Evolutionary conservation across 768 basidiomycete genomes (phyloP).

Genomic region (Boletus reticulatus): DNA sequence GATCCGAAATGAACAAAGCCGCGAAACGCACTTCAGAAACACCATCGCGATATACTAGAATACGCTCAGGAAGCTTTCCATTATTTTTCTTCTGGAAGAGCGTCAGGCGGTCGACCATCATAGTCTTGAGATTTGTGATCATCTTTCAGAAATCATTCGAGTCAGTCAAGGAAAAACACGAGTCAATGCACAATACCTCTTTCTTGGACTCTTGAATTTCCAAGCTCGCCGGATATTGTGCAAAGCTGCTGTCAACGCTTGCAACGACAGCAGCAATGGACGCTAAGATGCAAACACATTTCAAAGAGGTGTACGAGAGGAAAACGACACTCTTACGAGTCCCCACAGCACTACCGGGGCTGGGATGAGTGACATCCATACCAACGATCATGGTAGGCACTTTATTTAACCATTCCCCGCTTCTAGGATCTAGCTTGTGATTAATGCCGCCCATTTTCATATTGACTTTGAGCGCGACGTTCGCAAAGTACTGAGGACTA

Average conservation of each 20-base stretch:
- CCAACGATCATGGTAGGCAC: constrained; percentile 53
- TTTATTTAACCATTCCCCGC: constrained; percentile 36
- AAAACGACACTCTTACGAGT: constrained; percentile 33
- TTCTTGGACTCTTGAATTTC: constrained; percentile 58
- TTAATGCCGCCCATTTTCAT: constrained; percentile 57
- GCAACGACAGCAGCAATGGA: constrained; percentile 57
- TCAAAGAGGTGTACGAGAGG: not conserved
- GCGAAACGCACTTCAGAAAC: constrained; percentile 63
- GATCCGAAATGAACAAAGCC: not conserved
- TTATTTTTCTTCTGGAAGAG: constrained; percentile 37
- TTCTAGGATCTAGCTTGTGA: constrained; percentile 42
- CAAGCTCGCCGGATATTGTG: constrained; percentile 50
- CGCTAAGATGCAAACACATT: constrained; percentile 18
- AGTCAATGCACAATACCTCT: constrained; percentile 44
- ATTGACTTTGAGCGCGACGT: constrained; percentile 55
- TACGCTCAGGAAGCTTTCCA: constrained; percentile 39
- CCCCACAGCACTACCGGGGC: constrained; percentile 60
- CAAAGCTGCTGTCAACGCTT: constrained; percentile 42
- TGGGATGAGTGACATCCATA: constrained; percentile 76
- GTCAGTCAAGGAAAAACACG: not conserved
- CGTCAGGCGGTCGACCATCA: constrained; percentile 48
- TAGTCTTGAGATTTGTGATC: constrained; percentile 45
- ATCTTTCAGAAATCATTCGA: constrained; percentile 30
- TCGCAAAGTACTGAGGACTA: constrained; percentile 51
- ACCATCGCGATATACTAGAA: constrained; percentile 68